phyloP scores from a whole-genome alignment of 23 red algal species.

The Agarophyton chilense region DNA sequence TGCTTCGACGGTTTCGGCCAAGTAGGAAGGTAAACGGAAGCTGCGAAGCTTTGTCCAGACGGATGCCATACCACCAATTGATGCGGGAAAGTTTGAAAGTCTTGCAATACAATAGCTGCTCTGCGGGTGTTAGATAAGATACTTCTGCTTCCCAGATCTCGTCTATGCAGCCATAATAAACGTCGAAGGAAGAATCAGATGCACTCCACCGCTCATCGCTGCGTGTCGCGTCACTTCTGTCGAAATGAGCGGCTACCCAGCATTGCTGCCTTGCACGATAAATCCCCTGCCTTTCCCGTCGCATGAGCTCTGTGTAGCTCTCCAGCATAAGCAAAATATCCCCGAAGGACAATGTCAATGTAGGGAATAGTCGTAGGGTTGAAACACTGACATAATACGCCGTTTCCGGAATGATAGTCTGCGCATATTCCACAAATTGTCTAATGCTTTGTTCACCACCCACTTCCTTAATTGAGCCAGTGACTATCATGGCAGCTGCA shows the following conservation, averaged over 20 bases:
- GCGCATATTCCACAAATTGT: neutral
- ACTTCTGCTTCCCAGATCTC: neutral
- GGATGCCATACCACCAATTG: no score
- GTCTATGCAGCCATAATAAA: neutral
- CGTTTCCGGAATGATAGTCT: neutral
- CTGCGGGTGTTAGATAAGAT: neutral
- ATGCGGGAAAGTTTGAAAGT: no score
- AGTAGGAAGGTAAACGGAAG: no score
- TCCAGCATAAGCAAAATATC: neutral
- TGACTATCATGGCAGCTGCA: neutral
- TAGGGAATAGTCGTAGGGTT: neutral
- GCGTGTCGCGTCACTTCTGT: neutral
- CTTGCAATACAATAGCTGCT: no score
- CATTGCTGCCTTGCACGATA: neutral
- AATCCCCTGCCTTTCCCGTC: neutral
- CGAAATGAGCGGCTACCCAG: neutral
- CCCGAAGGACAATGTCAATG: neutral
- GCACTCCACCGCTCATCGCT: neutral
- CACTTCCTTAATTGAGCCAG: neutral
- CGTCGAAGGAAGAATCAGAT: neutral
- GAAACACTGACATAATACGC: neutral
- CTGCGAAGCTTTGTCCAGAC: no score
- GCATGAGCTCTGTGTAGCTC: neutral
- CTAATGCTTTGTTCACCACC: neutral
- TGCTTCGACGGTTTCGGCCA: no score